Percentiles rank a stretch among this genome's conserved stretches.
Evolutionary conservation across 1,284 basidiomycete species (phyloP).

Genomic region (Tylopilus orsonianus): DNA sequence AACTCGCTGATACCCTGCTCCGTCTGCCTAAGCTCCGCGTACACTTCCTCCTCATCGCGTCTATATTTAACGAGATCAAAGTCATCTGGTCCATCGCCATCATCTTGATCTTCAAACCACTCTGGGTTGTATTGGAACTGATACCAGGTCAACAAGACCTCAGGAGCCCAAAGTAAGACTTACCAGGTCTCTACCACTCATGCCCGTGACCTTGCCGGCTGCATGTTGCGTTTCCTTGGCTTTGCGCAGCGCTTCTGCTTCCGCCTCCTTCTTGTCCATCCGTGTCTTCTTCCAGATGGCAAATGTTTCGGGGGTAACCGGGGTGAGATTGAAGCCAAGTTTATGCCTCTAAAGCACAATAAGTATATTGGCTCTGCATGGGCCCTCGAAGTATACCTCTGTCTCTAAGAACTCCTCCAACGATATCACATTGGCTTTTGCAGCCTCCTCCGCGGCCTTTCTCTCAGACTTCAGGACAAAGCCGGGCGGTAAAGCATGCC

Average conservation of each 20-base stretch:
- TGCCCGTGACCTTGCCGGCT: conserved; percentile 89
- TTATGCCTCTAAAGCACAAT: conserved; percentile 77
- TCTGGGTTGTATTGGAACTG: conserved; percentile 96
- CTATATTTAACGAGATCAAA: conserved; percentile 30
- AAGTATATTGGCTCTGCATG: not conserved
- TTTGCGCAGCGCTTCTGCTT: conserved; percentile 77
- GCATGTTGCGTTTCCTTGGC: conserved; percentile 84
- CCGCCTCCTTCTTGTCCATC: conserved; percentile 90
- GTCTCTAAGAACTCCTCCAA: conserved; percentile 98
- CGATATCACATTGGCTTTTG: conserved; percentile 88
- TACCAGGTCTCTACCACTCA: conserved; percentile 95
- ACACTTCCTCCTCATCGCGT: conserved; percentile 32
- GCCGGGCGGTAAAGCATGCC: conserved; percentile 93
- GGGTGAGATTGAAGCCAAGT: conserved; percentile 88
- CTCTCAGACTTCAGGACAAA: conserved; percentile 92
- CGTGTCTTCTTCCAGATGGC: conserved; percentile 94
- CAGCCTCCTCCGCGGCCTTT: conserved; percentile 82
- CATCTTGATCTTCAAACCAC: conserved; percentile 88
- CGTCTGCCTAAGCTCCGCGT: conserved; percentile 26
- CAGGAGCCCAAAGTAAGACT: conserved; percentile 28
- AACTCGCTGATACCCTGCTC: conserved; percentile 17
- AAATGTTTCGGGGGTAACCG: conserved; percentile 94
- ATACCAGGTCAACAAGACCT: conserved; percentile 11
- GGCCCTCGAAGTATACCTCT: conserved; percentile 58
- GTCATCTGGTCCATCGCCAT: conserved; percentile 60